Percentiles rank a stretch among this genome's conserved stretches.
phyloP scores from a whole-genome alignment of 2,329 filamentous ascomycete species.

The Fusarium torreyae region DNA sequence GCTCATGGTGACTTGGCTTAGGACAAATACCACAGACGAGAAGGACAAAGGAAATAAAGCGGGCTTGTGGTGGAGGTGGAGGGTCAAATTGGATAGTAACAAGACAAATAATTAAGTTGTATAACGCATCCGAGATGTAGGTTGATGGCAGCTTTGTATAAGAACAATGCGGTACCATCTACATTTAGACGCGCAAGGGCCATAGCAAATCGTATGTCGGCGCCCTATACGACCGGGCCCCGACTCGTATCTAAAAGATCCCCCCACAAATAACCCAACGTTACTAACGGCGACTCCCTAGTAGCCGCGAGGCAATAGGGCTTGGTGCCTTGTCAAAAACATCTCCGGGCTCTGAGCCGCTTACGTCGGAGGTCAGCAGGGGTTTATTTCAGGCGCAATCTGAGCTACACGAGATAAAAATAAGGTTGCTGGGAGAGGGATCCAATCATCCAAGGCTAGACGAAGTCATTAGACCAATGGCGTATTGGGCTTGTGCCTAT shows the following conservation, averaged over 20 bases:
- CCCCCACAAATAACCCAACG: not conserved
- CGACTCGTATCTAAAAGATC: conserved; percentile 1
- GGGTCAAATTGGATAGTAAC: too few relatives aligned
- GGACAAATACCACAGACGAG: not conserved
- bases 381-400: not conserved
- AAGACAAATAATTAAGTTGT: too few relatives aligned
- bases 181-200: conserved; percentile 28
- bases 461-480: too few relatives aligned
- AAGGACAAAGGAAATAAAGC: not conserved
- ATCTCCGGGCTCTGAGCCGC: not conserved
- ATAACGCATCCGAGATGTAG: too few relatives aligned
- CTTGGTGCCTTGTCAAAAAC: not conserved
- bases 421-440: not conserved
- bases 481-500: too few relatives aligned
- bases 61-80: not conserved
- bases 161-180: not conserved
- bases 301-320: not conserved
- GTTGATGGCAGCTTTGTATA: too few relatives aligned
- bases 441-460: too few relatives aligned
- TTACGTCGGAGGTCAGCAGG: not conserved
- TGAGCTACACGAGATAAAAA: conserved; percentile 31
- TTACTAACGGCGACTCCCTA: not conserved
- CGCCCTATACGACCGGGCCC: not conserved
- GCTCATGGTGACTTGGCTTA: not conserved
- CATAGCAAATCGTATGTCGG: conserved; percentile 14